Percentiles rank a stretch among this genome's conserved stretches.
phyloP scores from a whole-genome alignment of 257 asterid genomes.

The Henckelia pumila region DNA sequence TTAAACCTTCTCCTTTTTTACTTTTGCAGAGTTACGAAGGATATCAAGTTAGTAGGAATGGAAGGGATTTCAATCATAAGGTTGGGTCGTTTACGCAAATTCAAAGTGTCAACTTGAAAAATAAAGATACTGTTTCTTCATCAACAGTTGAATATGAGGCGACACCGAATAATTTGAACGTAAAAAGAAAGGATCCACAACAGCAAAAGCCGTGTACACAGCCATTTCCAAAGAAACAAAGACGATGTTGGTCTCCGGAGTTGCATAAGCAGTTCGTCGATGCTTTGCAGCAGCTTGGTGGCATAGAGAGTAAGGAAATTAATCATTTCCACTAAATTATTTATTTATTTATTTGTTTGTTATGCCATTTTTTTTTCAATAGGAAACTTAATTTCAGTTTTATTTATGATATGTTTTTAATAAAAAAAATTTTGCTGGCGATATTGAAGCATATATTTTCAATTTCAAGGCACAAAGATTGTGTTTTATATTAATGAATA shows the following conservation, averaged over 20 bases:
- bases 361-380: no score
- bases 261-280: constrained; percentile 54
- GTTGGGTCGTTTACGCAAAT: no score
- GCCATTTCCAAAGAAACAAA: constrained; percentile 62
- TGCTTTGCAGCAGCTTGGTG: constrained; percentile 61
- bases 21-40: constrained; percentile 34
- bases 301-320: constrained; percentile 42
- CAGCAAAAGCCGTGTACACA: no score
- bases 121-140: constrained; percentile 27
- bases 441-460: no score
- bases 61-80: constrained; percentile 23
- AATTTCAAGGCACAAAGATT: no score
- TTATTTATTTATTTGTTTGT: no score
- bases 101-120: constrained; percentile 15
- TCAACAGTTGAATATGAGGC: constrained; percentile 24
- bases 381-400: neutral
- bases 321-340: neutral
- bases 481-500: no score
- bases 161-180: constrained; percentile 17
- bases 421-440: no score
- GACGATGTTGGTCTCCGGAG: constrained; percentile 77
- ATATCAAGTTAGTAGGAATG: constrained; percentile 18
- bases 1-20: no score
- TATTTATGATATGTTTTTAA: no score
- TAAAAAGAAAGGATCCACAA: constrained; percentile 16